These are phyloP conservation scores for Boletus rufocinnamomeus DNA, from an alignment of 768 basidiomycete genomes.

Conservation along the genomic window DNA sequence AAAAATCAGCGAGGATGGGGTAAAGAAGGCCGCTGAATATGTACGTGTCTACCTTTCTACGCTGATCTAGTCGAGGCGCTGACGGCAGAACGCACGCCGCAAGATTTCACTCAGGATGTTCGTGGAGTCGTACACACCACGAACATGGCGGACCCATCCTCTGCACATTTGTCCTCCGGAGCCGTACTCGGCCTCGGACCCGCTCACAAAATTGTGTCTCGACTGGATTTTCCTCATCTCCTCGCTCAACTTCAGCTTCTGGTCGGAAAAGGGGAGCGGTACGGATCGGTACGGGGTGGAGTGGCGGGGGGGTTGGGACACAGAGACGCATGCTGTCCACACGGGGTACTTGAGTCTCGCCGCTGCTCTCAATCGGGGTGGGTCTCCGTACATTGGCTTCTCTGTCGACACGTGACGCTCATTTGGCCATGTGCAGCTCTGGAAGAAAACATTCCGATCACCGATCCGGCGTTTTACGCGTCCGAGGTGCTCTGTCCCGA, in stretches of 20 bases:
- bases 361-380: slow-evolving; percentile 82
- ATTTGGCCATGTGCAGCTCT: slow-evolving; percentile 50
- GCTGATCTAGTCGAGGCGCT: slow-evolving; percentile 7
- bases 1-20: slow-evolving; percentile 57
- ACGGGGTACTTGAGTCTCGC: slow-evolving; percentile 90
- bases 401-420: neutral
- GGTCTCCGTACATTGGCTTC: slow-evolving; percentile 1
- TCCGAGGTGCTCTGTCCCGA: slow-evolving; percentile 72
- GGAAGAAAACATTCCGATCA: slow-evolving; percentile 75
- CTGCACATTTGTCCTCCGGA: slow-evolving; percentile 75
- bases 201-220: slow-evolving; percentile 57
- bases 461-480: slow-evolving; percentile 76
- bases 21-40: slow-evolving; percentile 64
- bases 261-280: slow-evolving; percentile 69
- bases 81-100: slow-evolving; percentile 1
- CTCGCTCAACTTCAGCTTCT: slow-evolving; percentile 85
- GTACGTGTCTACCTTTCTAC: slow-evolving; percentile 38
- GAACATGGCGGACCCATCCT: slow-evolving; percentile 69
- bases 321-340: slow-evolving; percentile 51
- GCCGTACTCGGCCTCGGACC: slow-evolving; percentile 54
- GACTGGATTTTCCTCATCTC: slow-evolving; percentile 92
- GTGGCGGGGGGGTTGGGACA: slow-evolving; percentile 72
- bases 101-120: slow-evolving; percentile 65
- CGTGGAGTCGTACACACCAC: slow-evolving; percentile 70
- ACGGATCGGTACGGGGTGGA: slow-evolving; percentile 72